Evolutionary conservation across 352 stramenopile species (phyloP).

Genomic region (Globisporangium barbulae): DNA sequence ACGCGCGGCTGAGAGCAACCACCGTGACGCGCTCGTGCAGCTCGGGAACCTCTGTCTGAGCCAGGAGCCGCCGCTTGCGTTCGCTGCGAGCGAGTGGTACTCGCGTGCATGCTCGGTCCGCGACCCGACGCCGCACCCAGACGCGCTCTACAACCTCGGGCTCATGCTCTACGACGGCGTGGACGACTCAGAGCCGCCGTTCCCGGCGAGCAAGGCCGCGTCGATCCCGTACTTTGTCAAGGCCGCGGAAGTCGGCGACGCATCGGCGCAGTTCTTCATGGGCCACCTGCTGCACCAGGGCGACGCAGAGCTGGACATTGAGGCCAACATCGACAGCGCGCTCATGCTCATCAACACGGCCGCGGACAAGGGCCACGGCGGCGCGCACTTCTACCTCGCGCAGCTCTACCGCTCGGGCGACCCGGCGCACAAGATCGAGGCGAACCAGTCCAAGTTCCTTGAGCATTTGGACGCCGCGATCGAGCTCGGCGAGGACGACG

Average conservation of each 20-base stretch:
- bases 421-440: slow-evolving; percentile 34
- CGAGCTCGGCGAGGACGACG: slow-evolving; percentile 58
- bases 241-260: slow-evolving; percentile 71
- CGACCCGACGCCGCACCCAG: slow-evolving; percentile 57
- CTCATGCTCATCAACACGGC: slow-evolving; percentile 79
- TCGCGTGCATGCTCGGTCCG: slow-evolving; percentile 44
- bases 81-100: slow-evolving; percentile 75
- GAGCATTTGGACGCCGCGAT: slow-evolving; percentile 64
- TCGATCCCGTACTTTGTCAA: slow-evolving; percentile 78
- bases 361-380: slow-evolving; percentile 60
- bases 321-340: slow-evolving; percentile 54
- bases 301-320: slow-evolving; percentile 64
- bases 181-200: slow-evolving; percentile 64
- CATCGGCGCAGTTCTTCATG: slow-evolving; percentile 86
- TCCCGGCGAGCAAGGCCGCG: slow-evolving; percentile 47
- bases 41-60: slow-evolving; percentile 78
- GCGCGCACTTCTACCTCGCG: slow-evolving; percentile 78
- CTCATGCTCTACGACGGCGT: slow-evolving; percentile 76
- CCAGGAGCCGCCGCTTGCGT: slow-evolving; percentile 71
- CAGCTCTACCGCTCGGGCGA: slow-evolving; percentile 87
- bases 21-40: slow-evolving; percentile 77
- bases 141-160: slow-evolving; percentile 83
- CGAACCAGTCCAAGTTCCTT: slow-evolving; percentile 57
- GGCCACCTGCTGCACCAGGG: slow-evolving; percentile 76
- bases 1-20: slow-evolving; percentile 65